Conservation (phyloP, 139 green algal genomes). For the Yamagishiella unicocca region DNA sequence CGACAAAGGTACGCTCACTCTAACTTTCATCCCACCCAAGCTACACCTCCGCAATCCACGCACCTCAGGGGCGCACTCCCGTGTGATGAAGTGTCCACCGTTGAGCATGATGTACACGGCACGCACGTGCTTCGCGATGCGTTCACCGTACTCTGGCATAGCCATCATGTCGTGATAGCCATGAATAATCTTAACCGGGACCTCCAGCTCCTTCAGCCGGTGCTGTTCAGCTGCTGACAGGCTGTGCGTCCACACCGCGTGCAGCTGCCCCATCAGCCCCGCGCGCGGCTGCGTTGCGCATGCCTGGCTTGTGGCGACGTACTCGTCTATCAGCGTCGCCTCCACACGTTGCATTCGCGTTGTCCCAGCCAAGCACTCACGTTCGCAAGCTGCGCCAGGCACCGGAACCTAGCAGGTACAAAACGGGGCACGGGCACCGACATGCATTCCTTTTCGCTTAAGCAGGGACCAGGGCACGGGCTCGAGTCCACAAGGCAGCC, state of each 20-base stretch:
- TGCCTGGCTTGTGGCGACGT: constrained; percentile 8
- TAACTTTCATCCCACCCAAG: no score
- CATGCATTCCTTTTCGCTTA: no score
- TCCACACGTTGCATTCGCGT: not conserved
- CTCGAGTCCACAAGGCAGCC: no score
- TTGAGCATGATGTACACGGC: constrained; percentile 52
- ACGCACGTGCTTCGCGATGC: constrained; percentile 50
- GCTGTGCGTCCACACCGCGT: constrained; percentile 66
- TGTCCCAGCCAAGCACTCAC: no score
- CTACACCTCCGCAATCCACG: no score
- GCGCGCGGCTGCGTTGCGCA: constrained; percentile 32
- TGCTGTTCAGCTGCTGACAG: constrained; percentile 47
- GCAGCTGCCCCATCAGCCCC: constrained; percentile 66
- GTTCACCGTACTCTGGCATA: constrained; percentile 54
- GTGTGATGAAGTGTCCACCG: constrained; percentile 68
- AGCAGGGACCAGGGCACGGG: no score
- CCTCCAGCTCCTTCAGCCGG: not conserved
- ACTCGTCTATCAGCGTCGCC: constrained; percentile 43
- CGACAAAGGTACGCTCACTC: no score
- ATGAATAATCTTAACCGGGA: constrained; percentile 62
- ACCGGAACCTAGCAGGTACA: no score
- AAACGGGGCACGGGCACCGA: no score
- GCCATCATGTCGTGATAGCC: constrained; percentile 70
- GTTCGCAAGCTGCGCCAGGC: no score
- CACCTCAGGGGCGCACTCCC: constrained; percentile 65